Evolutionary conservation across 208 protist genomes (phyloP), one percentile per base, ranked within the genome.

Genomic region (Crithidia thermophila): DNA sequence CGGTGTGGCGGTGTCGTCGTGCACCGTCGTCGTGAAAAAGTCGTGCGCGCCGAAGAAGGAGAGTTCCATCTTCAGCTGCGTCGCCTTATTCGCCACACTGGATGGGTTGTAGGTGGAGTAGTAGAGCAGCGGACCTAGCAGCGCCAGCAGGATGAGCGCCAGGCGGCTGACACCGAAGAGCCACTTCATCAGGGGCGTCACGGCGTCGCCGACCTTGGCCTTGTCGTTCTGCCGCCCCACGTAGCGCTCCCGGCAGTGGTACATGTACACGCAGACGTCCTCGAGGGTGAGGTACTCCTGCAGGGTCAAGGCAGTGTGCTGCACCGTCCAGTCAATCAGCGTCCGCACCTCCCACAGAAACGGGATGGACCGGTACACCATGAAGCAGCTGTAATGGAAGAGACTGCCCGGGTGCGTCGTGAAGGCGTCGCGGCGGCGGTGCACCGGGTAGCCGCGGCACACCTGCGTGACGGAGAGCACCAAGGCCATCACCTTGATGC

Each of bases 21-120:
- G 79, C 43, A 72, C 55, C 16, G 74, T 72, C n/a, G 79, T 80
- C 14, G 67, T 11, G 64, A 85, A 94, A 59, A 93, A 86, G 11
- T 67, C 51, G 36, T 77, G 42, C 21, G 74, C 79, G 25, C 76
- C 77, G 46, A 79, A 82, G 59, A 95, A 87, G 27, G 77, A 84
- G 25, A 93, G 63, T 30, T 51, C 58, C 14, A 91, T 34, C 18
- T 50, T 52, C 27, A 90, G 33, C 57, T 81, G 45, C 30, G 53
- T 66, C 10, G 87, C 84, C 6, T 37, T 36, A 63, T 90, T 95
- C 30, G 63, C 58, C 33, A 49, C 58, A 23, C 90, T 72, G 18
- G 77, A 86, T 3, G 92, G 90, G 73, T 91, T 94, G 72, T 93
- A 87, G 27, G 87, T 90, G 33, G 89, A 94, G 67, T 92, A 97